A percentile compares a stretch with the other conserved stretches of the same genome.
Evolutionary conservation across 1,139 yeast genomes (phyloP).

Genomic region (Geotrichum bryndzae): DNA sequence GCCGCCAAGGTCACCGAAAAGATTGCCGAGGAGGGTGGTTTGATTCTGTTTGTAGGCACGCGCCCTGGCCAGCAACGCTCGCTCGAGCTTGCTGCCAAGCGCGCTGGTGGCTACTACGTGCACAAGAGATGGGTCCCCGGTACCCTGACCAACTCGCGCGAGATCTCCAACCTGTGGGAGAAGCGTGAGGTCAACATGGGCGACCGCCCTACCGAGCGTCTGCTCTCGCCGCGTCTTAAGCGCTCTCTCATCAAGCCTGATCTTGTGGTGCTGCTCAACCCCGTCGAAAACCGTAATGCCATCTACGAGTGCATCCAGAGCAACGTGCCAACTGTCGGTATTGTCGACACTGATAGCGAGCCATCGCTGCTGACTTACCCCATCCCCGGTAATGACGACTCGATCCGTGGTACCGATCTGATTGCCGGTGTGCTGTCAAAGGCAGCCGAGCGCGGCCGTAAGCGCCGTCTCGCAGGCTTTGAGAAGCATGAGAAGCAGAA

Average conservation of each 20-base stretch:
- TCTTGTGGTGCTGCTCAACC: conserved; percentile 77
- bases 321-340: conserved; percentile 87
- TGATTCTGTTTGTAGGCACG: conserved; percentile 80
- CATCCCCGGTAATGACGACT: conserved; percentile 93
- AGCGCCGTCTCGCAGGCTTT: conserved; percentile 46
- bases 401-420: conserved; percentile 72
- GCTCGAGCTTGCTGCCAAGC: conserved; percentile 71
- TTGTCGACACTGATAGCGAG: conserved; percentile 90
- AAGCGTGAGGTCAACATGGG: conserved; percentile 64
- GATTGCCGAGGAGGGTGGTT: conserved; percentile 77
- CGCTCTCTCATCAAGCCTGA: conserved; percentile 66
- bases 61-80: conserved; percentile 69
- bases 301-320: conserved; percentile 74
- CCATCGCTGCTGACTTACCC: conserved; percentile 88
- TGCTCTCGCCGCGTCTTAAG: conserved; percentile 39
- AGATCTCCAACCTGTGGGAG: conserved; percentile 54
- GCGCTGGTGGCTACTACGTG: conserved; percentile 76
- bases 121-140: conserved; percentile 93
- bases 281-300: conserved; percentile 79
- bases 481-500: conserved; percentile 13
- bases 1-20: conserved; percentile 78
- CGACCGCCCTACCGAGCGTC: conserved; percentile 55
- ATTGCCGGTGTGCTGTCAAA: conserved; percentile 76
- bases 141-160: conserved; percentile 77
- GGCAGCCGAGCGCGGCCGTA: conserved; percentile 76